These are phyloP conservation scores for Leccinum subtestaceum DNA, from an alignment of 768 basidiomycete genomes.

Conservation along the genomic window DNA sequence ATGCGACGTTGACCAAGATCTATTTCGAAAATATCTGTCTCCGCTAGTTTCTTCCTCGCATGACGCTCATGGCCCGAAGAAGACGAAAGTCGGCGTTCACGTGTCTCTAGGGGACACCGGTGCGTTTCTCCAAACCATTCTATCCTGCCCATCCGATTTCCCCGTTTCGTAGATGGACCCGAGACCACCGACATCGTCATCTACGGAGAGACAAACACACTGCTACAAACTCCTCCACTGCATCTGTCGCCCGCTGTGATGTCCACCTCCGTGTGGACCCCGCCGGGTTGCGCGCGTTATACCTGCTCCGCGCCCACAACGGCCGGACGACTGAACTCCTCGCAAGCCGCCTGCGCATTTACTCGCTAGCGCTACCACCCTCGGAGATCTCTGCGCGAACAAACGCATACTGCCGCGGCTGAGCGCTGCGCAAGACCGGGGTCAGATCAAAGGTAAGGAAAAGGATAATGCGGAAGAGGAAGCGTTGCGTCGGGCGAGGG, in stretches of 20 bases:
- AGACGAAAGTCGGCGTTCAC: conserved; percentile 56
- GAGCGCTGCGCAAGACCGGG: conserved; percentile 1
- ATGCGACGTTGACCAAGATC: conserved; percentile 55
- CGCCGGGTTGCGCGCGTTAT: conserved; percentile 55
- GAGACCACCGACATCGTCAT: conserved; percentile 67
- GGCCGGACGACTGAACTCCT: conserved; percentile 79
- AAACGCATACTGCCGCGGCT: conserved; percentile 23
- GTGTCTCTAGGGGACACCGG: conserved; percentile 70
- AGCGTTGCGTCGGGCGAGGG: conserved; percentile 32
- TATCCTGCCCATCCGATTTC: background rate
- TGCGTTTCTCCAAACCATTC: conserved; percentile 19
- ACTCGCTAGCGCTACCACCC: background rate
- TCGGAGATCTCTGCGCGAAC: conserved; percentile 18
- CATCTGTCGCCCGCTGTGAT: conserved; percentile 9
- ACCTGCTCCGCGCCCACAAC: conserved; percentile 42
- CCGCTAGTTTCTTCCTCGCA: conserved; percentile 29
- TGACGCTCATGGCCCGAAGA: conserved; percentile 15
- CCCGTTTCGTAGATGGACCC: conserved; percentile 49
- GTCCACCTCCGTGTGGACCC: conserved; percentile 24
- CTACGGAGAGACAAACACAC: conserved; percentile 37
- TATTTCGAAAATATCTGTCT: conserved; percentile 66
- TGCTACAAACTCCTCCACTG: conserved; percentile 6
- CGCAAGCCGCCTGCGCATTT: conserved; percentile 14
- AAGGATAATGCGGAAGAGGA: conserved; percentile 28
- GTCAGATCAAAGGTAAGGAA: conserved; percentile 13